These are phyloP conservation scores for Lizanozyma gosingica DNA, from an alignment of 1,139 yeast genomes.

Conservation along the genomic window DNA sequence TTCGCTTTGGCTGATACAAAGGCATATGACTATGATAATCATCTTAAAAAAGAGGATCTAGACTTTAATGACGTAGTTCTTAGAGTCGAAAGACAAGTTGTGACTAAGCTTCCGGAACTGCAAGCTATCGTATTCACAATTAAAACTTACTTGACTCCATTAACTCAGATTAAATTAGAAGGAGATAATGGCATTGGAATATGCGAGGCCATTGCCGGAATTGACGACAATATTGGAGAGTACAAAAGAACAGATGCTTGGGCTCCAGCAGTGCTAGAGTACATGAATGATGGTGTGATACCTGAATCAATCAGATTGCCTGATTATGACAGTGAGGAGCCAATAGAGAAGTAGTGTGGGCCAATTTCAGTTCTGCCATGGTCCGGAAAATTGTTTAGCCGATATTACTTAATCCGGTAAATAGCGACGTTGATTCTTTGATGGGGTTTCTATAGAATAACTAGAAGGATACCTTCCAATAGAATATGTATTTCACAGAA, in stretches of 20 bases:
- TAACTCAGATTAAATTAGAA: slow-evolving; percentile 44
- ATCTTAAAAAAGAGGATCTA: slow-evolving; percentile 20
- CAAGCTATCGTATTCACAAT: slow-evolving; percentile 50
- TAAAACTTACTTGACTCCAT: slow-evolving; percentile 59
- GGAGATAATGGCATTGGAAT: slow-evolving; percentile 18
- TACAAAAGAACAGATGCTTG: not conserved
- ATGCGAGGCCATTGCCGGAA: not conserved
- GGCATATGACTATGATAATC: slow-evolving; percentile 24
- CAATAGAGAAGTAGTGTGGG: too few relatives aligned
- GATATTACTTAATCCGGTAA: too few relatives aligned
- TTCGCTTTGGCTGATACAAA: slow-evolving; percentile 47
- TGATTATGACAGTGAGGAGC: not conserved
- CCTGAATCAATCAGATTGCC: not conserved
- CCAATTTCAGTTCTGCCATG: too few relatives aligned
- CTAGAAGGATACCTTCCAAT: too few relatives aligned
- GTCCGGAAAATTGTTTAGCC: too few relatives aligned
- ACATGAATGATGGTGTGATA: not conserved
- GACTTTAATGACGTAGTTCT: slow-evolving; percentile 51
- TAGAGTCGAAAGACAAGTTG: slow-evolving; percentile 54
- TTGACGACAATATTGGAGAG: not conserved
- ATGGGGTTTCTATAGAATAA: too few relatives aligned
- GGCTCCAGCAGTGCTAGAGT: not conserved
- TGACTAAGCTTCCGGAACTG: slow-evolving; percentile 49
- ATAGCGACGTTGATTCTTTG: too few relatives aligned
- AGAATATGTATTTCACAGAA: too few relatives aligned